Percentiles rank a stretch among this genome's conserved stretches.
Conservation (phyloP, 495 filamentous ascomycete genomes). For the Jackrogersella multiformis region DNA sequence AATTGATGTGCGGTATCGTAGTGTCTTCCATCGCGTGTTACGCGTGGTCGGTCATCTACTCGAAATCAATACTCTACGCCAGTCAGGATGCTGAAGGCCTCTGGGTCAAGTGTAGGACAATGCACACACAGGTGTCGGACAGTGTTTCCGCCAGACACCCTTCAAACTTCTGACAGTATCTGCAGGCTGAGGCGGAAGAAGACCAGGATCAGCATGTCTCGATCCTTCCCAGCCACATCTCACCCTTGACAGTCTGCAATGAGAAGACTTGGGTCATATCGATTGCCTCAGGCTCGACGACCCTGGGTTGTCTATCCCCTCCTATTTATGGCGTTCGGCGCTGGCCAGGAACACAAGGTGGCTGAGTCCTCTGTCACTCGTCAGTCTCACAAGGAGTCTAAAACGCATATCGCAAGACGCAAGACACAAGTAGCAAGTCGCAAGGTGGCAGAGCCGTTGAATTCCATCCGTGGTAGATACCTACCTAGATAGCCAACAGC, state of each 20-base stretch:
- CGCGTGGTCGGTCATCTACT: constrained; percentile 19
- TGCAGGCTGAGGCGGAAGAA: constrained; percentile 33
- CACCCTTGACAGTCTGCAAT: constrained; percentile 19
- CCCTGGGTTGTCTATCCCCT: constrained; percentile 8
- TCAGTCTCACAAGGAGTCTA: constrained; percentile 17
- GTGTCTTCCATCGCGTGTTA: constrained; percentile 9
- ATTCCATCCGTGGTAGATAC: constrained; percentile 5
- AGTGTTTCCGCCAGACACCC: constrained; percentile 24
- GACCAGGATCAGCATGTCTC: constrained; percentile 36
- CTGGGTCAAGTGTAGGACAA: constrained; percentile 21
- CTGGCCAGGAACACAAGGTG: constrained; percentile 14
- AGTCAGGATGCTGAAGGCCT: constrained; percentile 23
- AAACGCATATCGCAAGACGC: constrained; percentile 25
- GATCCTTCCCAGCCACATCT: constrained; percentile 34
- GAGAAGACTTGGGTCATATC: constrained; percentile 14
- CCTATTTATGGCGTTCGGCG: constrained; percentile 14
- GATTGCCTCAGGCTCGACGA: constrained; percentile 3
- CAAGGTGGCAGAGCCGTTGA: constrained; percentile 14
- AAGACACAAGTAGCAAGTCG: no score
- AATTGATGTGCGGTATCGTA: constrained; percentile 26
- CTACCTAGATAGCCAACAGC: background rate
- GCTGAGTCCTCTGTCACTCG: constrained; percentile 8
- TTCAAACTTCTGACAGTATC: constrained; percentile 12
- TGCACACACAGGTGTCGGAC: constrained; percentile 30
- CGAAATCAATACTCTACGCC: constrained; percentile 12